Percentiles rank a stretch among this genome's conserved stretches.
Evolutionary conservation across 306 rosid genomes (phyloP).

Genomic region (Trifolium dubium): DNA sequence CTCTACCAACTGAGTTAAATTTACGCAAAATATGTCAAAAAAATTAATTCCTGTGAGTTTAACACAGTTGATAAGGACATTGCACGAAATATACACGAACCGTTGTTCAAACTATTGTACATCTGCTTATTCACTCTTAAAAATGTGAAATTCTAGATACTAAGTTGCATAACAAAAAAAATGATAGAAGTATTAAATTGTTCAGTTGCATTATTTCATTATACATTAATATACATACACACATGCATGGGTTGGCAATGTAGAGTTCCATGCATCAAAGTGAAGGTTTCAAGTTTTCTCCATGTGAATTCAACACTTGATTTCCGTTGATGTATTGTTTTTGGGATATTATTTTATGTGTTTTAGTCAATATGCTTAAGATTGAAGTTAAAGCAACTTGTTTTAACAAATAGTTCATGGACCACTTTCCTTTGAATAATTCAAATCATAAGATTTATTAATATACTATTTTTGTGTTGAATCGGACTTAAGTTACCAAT

Average conservation of each 20-base stretch:
- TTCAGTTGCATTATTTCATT: conserved; percentile 12
- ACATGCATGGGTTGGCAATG: conserved; percentile 39
- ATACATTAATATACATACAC: conserved; percentile 8
- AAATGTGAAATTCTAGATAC: too few species aligned
- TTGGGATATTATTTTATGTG: conserved; percentile 24
- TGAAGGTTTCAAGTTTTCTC: conserved; percentile 26
- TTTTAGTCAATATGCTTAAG: conserved; percentile 38
- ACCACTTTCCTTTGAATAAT: conserved; percentile 38
- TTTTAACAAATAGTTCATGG: conserved; percentile 28
- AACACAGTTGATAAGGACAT: too few species aligned
- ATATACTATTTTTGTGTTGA: conserved; percentile 9
- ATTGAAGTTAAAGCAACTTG: conserved; percentile 38
- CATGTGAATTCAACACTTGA: conserved; percentile 36
- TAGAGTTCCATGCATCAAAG: conserved; percentile 32
- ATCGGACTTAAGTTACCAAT: background rate
- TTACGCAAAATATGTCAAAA: too few species aligned
- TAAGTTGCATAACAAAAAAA: too few species aligned
- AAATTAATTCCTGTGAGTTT: too few species aligned
- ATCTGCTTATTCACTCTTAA: too few species aligned
- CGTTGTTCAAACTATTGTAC: too few species aligned
- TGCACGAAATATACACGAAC: too few species aligned
- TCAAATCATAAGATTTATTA: conserved; percentile 21
- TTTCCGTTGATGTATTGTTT: conserved; percentile 20
- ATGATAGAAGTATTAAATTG: background rate
- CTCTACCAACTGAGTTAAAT: too few species aligned